Evolutionary conservation across 768 basidiomycete genomes (phyloP).

Genomic region (Xanthoconium stramineum): DNA sequence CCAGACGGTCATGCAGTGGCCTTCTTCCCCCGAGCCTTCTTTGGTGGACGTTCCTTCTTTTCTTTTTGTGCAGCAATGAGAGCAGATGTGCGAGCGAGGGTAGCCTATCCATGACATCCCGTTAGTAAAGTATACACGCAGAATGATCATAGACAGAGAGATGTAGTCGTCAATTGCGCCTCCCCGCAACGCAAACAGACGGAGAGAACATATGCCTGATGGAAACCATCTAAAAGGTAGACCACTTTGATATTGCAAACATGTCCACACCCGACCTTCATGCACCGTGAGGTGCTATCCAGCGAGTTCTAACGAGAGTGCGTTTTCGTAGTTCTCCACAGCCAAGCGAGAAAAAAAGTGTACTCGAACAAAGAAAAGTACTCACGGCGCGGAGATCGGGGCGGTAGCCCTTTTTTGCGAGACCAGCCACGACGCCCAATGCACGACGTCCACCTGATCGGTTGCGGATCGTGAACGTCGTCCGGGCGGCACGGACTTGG

Average conservation of each 20-base stretch:
- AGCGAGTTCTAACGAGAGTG: conserved; percentile 94
- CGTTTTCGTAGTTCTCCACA: conserved; percentile 32
- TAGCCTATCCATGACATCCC: conserved; percentile 45
- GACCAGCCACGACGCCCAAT: conserved; percentile 56
- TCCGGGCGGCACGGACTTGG: conserved; percentile 46
- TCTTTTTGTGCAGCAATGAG: conserved; percentile 67
- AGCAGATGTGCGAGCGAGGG: conserved; percentile 74
- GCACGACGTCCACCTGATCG: conserved; percentile 72
- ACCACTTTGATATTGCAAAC: conserved; percentile 69
- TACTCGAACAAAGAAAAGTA: conserved; percentile 10
- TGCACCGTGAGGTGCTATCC: conserved; percentile 57
- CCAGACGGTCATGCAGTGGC: conserved; percentile 21
- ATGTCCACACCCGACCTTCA: conserved; percentile 93
- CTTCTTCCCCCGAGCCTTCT: conserved; percentile 75
- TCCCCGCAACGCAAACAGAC: conserved; percentile 28
- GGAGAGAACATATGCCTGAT: conserved; percentile 26
- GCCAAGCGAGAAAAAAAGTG: background rate
- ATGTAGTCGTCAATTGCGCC: conserved; percentile 30
- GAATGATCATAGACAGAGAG: conserved; percentile 2
- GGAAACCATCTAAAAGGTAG: conserved; percentile 22
- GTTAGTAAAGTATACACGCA: conserved; percentile 46
- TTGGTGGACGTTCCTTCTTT: conserved; percentile 62
- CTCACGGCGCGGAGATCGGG: conserved; percentile 77
- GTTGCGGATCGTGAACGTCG: conserved; percentile 55
- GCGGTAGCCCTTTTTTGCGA: conserved; percentile 68